Percentiles rank a stretch among this genome's conserved stretches.
phyloP scores from a whole-genome alignment of 805 yeast species.

The Metschnikowia baotianmanensis region DNA sequence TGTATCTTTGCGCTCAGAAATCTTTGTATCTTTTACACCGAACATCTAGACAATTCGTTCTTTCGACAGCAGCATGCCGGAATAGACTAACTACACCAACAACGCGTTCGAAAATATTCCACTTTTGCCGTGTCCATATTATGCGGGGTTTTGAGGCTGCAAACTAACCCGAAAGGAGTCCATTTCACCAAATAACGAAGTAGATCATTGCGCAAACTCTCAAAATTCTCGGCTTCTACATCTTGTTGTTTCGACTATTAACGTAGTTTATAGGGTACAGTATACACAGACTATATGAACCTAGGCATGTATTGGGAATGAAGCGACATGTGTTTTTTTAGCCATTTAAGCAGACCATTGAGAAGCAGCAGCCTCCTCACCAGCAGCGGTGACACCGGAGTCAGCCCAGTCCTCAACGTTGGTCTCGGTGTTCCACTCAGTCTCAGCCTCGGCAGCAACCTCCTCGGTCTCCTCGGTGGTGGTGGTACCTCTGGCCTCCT shows the following conservation, averaged over 20 bases:
- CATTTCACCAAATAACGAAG: no score
- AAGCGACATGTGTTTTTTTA: constrained; percentile 20
- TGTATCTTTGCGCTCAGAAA: no score
- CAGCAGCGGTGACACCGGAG: constrained; percentile 53
- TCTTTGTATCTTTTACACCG: no score
- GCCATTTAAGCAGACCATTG: constrained; percentile 33
- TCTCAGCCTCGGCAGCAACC: constrained; percentile 56
- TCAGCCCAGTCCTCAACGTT: constrained; percentile 68
- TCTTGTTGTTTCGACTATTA: constrained; percentile 11
- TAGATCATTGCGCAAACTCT: no score
- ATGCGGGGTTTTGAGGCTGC: no score
- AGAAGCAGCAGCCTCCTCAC: constrained; percentile 72
- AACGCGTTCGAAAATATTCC: no score
- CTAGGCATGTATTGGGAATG: constrained; percentile 18
- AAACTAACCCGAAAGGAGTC: no score
- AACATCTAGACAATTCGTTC: no score
- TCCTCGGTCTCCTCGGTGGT: constrained; percentile 63
- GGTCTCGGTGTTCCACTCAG: constrained; percentile 56
- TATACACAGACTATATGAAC: constrained; percentile 21
- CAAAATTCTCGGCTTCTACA: background rate
- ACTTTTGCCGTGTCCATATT: no score
- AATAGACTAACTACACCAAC: no score
- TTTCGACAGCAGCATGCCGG: no score
- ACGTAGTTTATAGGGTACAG: constrained; percentile 24
- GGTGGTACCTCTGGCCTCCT: constrained; percentile 45